Evolutionary conservation across 2,329 filamentous ascomycete species (phyloP).

Genomic region (Pseudopyrenochaeta lycopersici): DNA sequence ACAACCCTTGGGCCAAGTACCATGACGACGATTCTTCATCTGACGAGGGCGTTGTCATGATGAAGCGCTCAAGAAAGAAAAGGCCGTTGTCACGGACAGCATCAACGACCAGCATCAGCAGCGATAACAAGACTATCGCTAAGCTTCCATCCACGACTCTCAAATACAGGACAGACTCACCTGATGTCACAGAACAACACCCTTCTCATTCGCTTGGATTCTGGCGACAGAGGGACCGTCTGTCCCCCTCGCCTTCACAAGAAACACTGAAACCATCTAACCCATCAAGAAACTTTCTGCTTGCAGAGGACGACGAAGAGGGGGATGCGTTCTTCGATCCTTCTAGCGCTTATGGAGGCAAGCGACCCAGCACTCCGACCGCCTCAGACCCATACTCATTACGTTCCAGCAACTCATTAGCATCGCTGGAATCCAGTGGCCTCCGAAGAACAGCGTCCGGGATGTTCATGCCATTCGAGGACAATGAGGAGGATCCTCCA

Average conservation of each 20-base stretch:
- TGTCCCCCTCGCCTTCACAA: slow-evolving; percentile 80
- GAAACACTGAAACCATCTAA: slow-evolving; percentile 80
- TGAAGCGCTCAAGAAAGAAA: slow-evolving; percentile 69
- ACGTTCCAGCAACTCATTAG: slow-evolving; percentile 22
- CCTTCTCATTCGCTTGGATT: slow-evolving; percentile 53
- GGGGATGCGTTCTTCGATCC: slow-evolving; percentile 57
- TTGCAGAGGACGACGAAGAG: slow-evolving; percentile 64
- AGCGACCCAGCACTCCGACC: slow-evolving; percentile 48
- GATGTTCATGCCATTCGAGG: slow-evolving; percentile 90
- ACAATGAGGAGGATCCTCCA: slow-evolving; percentile 69
- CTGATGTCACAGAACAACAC: slow-evolving; percentile 69
- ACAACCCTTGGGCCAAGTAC: slow-evolving; percentile 49
- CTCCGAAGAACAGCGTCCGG: slow-evolving; percentile 83
- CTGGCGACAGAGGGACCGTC: slow-evolving; percentile 52
- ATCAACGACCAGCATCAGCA: slow-evolving; percentile 64
- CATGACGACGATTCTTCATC: slow-evolving; percentile 65
- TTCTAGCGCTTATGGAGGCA: slow-evolving; percentile 44
- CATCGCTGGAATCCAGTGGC: slow-evolving; percentile 53
- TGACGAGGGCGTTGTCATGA: slow-evolving; percentile 82
- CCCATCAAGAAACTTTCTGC: slow-evolving; percentile 70
- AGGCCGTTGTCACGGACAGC: slow-evolving; percentile 62
- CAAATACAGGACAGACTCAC: slow-evolving; percentile 82
- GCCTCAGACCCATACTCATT: slow-evolving; percentile 34
- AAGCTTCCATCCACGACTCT: slow-evolving; percentile 87
- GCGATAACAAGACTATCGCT: slow-evolving; percentile 84